phyloP scores from a whole-genome alignment of 306 rosid genomes.

The Sechiopsis laciniata region DNA sequence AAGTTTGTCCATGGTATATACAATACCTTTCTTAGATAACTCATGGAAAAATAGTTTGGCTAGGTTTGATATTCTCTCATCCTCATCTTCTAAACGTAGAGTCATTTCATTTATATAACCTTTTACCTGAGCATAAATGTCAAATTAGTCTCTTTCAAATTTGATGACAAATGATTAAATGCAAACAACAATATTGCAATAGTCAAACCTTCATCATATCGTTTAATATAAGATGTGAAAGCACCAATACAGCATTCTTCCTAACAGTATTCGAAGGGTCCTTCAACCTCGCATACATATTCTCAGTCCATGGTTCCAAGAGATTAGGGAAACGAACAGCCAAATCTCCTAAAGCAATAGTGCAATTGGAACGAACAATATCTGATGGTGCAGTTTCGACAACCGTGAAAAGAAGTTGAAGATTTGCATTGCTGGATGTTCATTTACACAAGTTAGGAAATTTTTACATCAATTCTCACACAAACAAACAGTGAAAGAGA shows the following conservation, averaged over 20 bases:
- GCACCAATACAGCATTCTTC: constrained; percentile 96
- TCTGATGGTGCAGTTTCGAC: constrained; percentile 76
- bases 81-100: constrained; percentile 76
- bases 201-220: constrained; percentile 92
- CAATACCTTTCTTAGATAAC: constrained; percentile 81
- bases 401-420: constrained; percentile 91
- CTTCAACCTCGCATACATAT: constrained; percentile 74
- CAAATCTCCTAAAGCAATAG: constrained; percentile 86
- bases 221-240: constrained; percentile 91
- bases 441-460: constrained; percentile 24
- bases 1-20: background rate
- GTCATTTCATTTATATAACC: constrained; percentile 94
- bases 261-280: constrained; percentile 75
- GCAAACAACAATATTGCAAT: constrained; percentile 20
- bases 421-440: constrained; percentile 69
- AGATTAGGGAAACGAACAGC: constrained; percentile 95
- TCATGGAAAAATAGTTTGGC: constrained; percentile 83
- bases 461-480: background rate
- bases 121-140: constrained; percentile 57
- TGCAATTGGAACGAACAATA: constrained; percentile 85
- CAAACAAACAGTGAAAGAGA: constrained; percentile 8
- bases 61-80: constrained; percentile 78
- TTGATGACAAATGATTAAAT: constrained; percentile 18
- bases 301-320: constrained; percentile 94
- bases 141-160: constrained; percentile 31